Conservation (phyloP, 176 grass and related monocot genomes). For the Carex pumila region DNA sequence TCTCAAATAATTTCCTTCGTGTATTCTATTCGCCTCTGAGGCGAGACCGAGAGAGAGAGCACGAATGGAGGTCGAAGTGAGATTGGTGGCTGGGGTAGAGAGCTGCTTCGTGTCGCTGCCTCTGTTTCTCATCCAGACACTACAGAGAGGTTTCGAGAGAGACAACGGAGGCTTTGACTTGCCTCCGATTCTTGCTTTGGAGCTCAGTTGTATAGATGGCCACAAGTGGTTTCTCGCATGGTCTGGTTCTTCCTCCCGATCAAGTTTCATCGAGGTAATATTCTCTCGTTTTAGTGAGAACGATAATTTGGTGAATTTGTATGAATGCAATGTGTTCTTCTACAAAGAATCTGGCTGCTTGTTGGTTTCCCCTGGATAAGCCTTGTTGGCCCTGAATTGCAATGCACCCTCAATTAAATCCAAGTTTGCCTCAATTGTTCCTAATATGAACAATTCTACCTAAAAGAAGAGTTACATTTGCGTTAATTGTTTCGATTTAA, state of each 20-base stretch:
- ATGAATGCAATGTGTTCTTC: too few species aligned
- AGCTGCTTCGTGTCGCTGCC: conserved; percentile 93
- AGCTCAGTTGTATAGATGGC: conserved; percentile 32
- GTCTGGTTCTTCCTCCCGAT: conserved; percentile 68
- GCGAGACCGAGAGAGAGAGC: background rate
- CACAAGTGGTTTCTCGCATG: conserved; percentile 71
- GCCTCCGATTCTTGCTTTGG: conserved; percentile 70
- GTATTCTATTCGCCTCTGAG: background rate
- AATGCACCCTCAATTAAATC: background rate
- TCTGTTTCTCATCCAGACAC: conserved; percentile 64
- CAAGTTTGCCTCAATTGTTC: background rate
- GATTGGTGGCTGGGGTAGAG: conserved; percentile 47
- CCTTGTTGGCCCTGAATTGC: background rate
- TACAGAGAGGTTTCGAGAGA: conserved; percentile 39
- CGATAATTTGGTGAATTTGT: too few species aligned
- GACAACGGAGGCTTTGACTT: conserved; percentile 32
- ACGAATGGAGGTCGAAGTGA: conserved; percentile 58
- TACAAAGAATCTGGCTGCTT: background rate
- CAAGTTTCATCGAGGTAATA: conserved; percentile 65
- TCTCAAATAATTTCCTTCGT: background rate
- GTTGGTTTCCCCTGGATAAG: background rate
- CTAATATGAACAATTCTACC: background rate
- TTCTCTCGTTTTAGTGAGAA: too few species aligned
- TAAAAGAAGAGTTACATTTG: background rate
- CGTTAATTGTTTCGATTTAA: background rate